Percentiles rank a stretch among this genome's conserved stretches.
Conservation (phyloP, 257 asterid species). For the Echium plantagineum region DNA sequence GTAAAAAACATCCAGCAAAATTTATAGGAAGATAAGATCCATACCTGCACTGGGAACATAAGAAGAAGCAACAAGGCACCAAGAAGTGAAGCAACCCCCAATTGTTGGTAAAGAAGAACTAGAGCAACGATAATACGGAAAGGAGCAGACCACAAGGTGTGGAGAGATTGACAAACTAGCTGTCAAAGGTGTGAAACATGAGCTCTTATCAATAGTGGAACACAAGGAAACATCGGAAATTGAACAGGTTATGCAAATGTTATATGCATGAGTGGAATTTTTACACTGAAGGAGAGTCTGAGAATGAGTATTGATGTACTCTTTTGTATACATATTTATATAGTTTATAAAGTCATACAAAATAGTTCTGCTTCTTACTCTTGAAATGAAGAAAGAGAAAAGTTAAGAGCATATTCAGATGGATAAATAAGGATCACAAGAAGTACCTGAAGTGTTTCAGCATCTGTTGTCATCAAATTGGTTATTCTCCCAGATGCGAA, state of each 20-base stretch:
- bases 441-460: slow-evolving; percentile 80
- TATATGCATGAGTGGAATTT: no score
- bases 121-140: slow-evolving; percentile 72
- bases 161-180: slow-evolving; percentile 93
- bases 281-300: no score
- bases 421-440: background rate
- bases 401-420: background rate
- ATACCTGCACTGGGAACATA: slow-evolving; percentile 84
- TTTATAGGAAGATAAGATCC: slow-evolving; percentile 4
- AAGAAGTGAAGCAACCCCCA: slow-evolving; percentile 84
- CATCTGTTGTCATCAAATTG: slow-evolving; percentile 84
- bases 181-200: slow-evolving; percentile 19
- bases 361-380: no score
- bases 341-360: background rate
- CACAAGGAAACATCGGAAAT: no score
- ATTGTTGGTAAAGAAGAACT: slow-evolving; percentile 84
- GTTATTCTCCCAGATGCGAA: slow-evolving; percentile 78
- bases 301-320: no score
- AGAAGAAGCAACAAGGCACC: slow-evolving; percentile 67
- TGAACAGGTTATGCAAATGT: no score
- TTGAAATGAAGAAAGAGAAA: no score
- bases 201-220: background rate
- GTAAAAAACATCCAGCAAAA: background rate
- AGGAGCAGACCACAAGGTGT: slow-evolving; percentile 87
- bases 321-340: background rate